Conservation (phyloP, 306 rosid genomes). For the Quercus engelmannii region DNA sequence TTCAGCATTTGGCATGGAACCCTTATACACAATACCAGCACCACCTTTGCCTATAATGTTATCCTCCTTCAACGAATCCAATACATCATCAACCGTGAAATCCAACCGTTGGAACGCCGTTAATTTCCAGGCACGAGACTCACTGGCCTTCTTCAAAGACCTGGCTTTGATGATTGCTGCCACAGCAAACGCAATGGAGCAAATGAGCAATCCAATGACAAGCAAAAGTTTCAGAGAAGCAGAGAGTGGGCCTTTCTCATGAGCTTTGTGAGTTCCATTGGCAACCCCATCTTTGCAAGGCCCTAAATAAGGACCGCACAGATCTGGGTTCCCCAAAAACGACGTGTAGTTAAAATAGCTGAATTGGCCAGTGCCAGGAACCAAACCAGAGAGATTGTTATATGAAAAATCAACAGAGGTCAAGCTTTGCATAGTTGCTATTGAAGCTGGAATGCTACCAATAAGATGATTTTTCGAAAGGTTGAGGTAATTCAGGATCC, state of each 20-base stretch:
- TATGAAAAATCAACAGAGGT: slow-evolving; percentile 91
- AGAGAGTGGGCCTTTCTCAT: slow-evolving; percentile 61
- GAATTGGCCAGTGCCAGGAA: slow-evolving; percentile 93
- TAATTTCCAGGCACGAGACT: slow-evolving; percentile 79
- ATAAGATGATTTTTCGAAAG: slow-evolving; percentile 77
- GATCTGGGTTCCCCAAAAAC: slow-evolving; percentile 73
- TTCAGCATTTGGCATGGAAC: slow-evolving; percentile 72
- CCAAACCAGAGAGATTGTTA: slow-evolving; percentile 94
- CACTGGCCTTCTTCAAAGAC: slow-evolving; percentile 79
- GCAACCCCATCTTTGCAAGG: slow-evolving; percentile 78
- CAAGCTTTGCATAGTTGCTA: slow-evolving; percentile 85
- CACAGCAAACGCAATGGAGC: slow-evolving; percentile 71
- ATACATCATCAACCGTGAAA: slow-evolving; percentile 84
- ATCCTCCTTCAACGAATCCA: slow-evolving; percentile 85
- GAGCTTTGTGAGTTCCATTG: slow-evolving; percentile 45
- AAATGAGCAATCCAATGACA: slow-evolving; percentile 72
- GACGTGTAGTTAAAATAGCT: slow-evolving; percentile 96
- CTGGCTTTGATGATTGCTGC: slow-evolving; percentile 83
- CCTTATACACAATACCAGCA: slow-evolving; percentile 98
- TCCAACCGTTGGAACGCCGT: slow-evolving; percentile 93
- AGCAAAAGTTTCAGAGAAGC: slow-evolving; percentile 74
- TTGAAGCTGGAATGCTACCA: slow-evolving; percentile 72
- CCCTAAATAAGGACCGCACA: slow-evolving; percentile 88
- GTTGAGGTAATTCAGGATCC: slow-evolving; percentile 84
- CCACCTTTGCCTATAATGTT: slow-evolving; percentile 97